These are phyloP conservation scores for Nannochloropsis granulata DNA, from an alignment of 108 stramenopile species.

Conservation along the genomic window DNA sequence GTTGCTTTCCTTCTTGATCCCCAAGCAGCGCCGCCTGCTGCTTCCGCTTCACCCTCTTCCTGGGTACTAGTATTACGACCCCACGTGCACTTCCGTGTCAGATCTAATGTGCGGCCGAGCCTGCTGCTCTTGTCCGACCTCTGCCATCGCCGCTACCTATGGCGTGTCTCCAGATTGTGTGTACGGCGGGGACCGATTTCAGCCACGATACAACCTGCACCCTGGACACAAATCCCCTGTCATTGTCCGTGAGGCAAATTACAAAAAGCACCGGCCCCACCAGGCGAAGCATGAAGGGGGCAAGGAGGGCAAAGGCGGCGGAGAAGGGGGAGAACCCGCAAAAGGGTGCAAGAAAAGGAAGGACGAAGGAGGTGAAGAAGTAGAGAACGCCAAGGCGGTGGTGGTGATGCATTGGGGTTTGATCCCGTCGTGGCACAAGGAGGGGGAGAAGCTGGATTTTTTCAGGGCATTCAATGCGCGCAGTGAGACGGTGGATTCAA, in stretches of 20 bases:
- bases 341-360: not conserved
- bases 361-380: not conserved
- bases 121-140: not conserved
- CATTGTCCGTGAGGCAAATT: not conserved
- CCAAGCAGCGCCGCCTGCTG: not conserved
- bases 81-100: not conserved
- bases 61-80: not conserved
- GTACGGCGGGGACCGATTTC: not conserved
- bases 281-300: not conserved
- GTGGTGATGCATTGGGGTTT: constrained; percentile 20
- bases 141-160: not conserved
- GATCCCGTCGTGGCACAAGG: constrained; percentile 26
- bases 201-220: not conserved
- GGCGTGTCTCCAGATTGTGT: not conserved
- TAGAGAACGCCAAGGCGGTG: not conserved
- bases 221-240: not conserved
- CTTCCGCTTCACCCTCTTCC: not conserved
- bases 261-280: not conserved
- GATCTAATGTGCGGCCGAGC: not conserved
- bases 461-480: constrained; percentile 35
- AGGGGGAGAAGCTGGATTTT: constrained; percentile 24
- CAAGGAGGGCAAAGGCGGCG: not conserved
- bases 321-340: not conserved
- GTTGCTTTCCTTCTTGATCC: no score
- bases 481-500: constrained; percentile 22